Evolutionary conservation across 208 protist genomes (phyloP).

Genomic region (Crithidia sp.): DNA sequence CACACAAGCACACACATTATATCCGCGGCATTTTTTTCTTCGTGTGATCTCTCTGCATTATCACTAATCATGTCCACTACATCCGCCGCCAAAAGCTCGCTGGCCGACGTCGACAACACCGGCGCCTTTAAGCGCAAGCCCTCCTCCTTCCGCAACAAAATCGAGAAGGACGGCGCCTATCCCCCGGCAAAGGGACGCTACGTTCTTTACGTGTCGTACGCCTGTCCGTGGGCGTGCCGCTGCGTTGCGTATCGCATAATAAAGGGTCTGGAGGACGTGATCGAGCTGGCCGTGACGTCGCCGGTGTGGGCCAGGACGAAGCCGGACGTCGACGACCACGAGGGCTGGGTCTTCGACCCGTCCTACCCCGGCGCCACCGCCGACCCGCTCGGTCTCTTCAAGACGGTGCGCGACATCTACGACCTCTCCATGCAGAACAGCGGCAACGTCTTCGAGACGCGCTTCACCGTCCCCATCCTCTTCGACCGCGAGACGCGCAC

Average conservation of each 20-base stretch:
- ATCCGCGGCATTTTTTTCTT: no score
- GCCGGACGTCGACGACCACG: conserved; percentile 44
- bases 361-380: conserved; percentile 38
- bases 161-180: conserved; percentile 45
- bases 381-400: conserved; percentile 48
- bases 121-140: conserved; percentile 69
- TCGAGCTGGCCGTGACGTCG: conserved; percentile 54
- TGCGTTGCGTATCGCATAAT: conserved; percentile 50
- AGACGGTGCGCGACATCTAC: conserved; percentile 70
- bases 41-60: no score
- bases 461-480: conserved; percentile 91
- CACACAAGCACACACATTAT: no score
- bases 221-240: conserved; percentile 87
- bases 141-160: conserved; percentile 56
- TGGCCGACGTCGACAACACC: conserved; percentile 48
- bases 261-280: conserved; percentile 69
- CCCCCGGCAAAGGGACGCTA: conserved; percentile 68
- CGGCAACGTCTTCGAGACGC: conserved; percentile 49
- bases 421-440: conserved; percentile 48
- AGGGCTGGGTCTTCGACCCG: conserved; percentile 71
- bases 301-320: conserved; percentile 55
- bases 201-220: conserved; percentile 88
- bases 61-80: not conserved
- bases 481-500: conserved; percentile 81
- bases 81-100: conserved; percentile 21